These are phyloP conservation scores for Pueraria montana DNA, from an alignment of 306 rosid genomes.

Conservation along the genomic window DNA sequence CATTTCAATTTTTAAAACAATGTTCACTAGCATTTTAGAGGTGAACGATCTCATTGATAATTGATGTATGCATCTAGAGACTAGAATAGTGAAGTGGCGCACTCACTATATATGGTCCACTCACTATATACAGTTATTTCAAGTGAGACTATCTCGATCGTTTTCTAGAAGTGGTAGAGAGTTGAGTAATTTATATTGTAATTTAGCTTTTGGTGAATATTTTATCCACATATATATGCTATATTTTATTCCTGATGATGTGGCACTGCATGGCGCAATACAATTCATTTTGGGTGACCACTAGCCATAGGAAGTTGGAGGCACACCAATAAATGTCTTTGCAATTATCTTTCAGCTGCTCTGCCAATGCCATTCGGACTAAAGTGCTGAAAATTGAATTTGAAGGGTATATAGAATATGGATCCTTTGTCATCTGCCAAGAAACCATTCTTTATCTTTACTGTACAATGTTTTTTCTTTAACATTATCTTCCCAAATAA, in stretches of 20 bases:
- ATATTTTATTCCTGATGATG: neutral
- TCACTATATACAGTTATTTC: neutral
- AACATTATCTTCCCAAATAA: neutral
- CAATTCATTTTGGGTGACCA: conserved; percentile 4
- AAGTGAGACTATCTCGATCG: neutral
- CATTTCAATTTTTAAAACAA: neutral
- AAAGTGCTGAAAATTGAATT: neutral
- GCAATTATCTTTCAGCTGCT: neutral
- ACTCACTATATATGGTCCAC: neutral
- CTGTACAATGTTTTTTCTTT: neutral
- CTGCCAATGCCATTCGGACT: neutral
- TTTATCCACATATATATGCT: no score
- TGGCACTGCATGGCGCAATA: neutral
- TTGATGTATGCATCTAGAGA: neutral
- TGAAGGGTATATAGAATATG: neutral
- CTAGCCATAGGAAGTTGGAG: neutral
- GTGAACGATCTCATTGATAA: neutral
- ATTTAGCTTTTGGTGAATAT: neutral
- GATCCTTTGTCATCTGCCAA: neutral
- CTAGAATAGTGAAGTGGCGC: neutral
- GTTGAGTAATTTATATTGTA: neutral
- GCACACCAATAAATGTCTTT: neutral
- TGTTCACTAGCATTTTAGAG: neutral
- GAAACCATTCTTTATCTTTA: neutral
- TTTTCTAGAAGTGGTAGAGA: neutral